phyloP scores from a whole-genome alignment of 2,329 filamentous ascomycete genomes.

The Scorias spongiosa region DNA sequence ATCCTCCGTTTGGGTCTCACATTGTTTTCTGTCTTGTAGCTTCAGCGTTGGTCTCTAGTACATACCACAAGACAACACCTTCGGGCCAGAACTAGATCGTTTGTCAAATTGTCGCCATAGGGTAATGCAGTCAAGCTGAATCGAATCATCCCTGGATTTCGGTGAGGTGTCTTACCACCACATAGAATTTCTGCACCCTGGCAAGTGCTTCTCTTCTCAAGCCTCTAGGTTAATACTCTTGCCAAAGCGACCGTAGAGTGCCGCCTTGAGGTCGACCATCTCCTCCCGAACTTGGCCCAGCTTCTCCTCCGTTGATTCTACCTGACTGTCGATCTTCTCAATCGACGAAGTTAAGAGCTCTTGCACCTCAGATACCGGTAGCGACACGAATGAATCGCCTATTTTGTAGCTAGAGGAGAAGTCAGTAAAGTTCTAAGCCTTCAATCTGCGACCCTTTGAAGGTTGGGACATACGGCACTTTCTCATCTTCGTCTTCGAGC shows the following conservation, averaged over 20 bases:
- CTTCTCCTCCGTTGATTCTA: constrained; percentile 61
- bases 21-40: no score
- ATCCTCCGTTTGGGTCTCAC: no score
- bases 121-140: no score
- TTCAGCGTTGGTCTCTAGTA: no score
- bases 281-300: constrained; percentile 63
- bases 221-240: constrained; percentile 94
- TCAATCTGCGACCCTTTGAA: not conserved
- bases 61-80: no score
- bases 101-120: no score
- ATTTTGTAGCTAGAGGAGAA: constrained; percentile 64
- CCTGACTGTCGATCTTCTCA: constrained; percentile 60
- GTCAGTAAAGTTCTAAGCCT: not conserved
- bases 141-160: no score
- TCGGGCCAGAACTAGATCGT: no score
- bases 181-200: no score
- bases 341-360: constrained; percentile 62
- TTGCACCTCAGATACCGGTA: constrained; percentile 73
- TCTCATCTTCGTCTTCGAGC: constrained; percentile 86
- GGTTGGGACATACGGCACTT: constrained; percentile 55
- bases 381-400: constrained; percentile 83
- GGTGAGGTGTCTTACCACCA: no score
- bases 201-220: constrained; percentile 28
- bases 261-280: constrained; percentile 79
- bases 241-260: constrained; percentile 86